phyloP scores from a whole-genome alignment of 2,329 filamentous ascomycete species.

The Alternaria sp. region DNA sequence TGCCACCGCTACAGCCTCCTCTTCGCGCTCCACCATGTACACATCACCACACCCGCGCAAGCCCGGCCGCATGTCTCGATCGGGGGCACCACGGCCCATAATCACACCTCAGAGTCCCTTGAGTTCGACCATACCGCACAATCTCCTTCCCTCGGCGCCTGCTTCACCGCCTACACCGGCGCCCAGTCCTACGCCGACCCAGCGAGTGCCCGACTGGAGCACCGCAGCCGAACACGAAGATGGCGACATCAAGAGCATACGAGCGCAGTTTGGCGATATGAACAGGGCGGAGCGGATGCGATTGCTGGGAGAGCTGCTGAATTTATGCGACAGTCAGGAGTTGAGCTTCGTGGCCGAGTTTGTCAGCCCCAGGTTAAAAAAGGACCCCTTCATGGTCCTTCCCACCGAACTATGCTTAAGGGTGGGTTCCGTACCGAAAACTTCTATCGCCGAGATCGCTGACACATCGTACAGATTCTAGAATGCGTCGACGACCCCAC shows the following conservation, averaged over 20 bases:
- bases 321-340: conserved; percentile 93
- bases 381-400: conserved; percentile 91
- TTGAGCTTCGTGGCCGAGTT: conserved; percentile 96
- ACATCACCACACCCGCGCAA: conserved; percentile 49
- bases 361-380: conserved; percentile 91
- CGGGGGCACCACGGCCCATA: conserved; percentile 55
- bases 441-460: conserved; percentile 9
- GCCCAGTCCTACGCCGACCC: conserved; percentile 70
- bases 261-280: conserved; percentile 80
- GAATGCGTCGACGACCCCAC: conserved; percentile 98
- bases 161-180: conserved; percentile 73
- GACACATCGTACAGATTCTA: conserved; percentile 70
- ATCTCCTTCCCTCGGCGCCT: conserved; percentile 69
- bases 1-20: conserved; percentile 42
- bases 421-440: conserved; percentile 61
- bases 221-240: conserved; percentile 82
- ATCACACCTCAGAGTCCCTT: conserved; percentile 61
- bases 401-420: conserved; percentile 92
- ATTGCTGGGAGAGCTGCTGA: conserved; percentile 85
- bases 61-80: conserved; percentile 52
- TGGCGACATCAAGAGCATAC: conserved; percentile 79
- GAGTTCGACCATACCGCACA: conserved; percentile 62
- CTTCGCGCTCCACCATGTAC: conserved; percentile 46
- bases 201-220: conserved; percentile 75
- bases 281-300: conserved; percentile 79